Percentiles rank a stretch among this genome's conserved stretches.
These are phyloP conservation scores for Phialocephala subalpina DNA, from an alignment of 2,329 filamentous ascomycete genomes.

Conservation along the genomic window DNA sequence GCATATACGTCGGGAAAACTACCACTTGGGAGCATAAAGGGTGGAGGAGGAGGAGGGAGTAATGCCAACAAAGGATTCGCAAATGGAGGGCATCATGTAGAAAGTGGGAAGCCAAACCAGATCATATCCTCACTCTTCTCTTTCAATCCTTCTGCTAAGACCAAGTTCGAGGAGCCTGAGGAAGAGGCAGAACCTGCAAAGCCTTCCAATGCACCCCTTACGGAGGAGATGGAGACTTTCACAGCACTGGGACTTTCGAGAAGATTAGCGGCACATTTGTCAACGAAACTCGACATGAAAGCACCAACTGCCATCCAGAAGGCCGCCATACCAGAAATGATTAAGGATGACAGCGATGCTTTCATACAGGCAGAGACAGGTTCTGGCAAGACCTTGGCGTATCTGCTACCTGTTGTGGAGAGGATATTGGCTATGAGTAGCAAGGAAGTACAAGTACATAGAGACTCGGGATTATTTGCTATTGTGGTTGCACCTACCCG, in stretches of 20 bases:
- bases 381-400: constrained; percentile 97
- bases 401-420: constrained; percentile 90
- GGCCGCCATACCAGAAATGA: constrained; percentile 81
- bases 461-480: constrained; percentile 90
- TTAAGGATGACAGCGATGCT: constrained; percentile 84
- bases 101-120: constrained; percentile 57
- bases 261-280: constrained; percentile 80
- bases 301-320: constrained; percentile 95
- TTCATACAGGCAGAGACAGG: constrained; percentile 98
- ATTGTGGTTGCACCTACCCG: constrained; percentile 94
- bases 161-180: constrained; percentile 58
- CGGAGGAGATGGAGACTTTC: constrained; percentile 85
- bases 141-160: constrained; percentile 81
- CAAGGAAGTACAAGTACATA: constrained; percentile 67
- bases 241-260: constrained; percentile 84
- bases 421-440: constrained; percentile 80
- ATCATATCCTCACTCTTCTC: constrained; percentile 93
- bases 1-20: constrained; percentile 45
- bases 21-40: constrained; percentile 44
- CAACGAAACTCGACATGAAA: constrained; percentile 86
- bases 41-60: constrained; percentile 23
- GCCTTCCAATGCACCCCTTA: constrained; percentile 90
- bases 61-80: not conserved
- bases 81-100: constrained; percentile 39
- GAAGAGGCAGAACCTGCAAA: constrained; percentile 64